These are phyloP conservation scores for Chaetomium tenue DNA, from an alignment of 495 filamentous ascomycete genomes.

Conservation along the genomic window DNA sequence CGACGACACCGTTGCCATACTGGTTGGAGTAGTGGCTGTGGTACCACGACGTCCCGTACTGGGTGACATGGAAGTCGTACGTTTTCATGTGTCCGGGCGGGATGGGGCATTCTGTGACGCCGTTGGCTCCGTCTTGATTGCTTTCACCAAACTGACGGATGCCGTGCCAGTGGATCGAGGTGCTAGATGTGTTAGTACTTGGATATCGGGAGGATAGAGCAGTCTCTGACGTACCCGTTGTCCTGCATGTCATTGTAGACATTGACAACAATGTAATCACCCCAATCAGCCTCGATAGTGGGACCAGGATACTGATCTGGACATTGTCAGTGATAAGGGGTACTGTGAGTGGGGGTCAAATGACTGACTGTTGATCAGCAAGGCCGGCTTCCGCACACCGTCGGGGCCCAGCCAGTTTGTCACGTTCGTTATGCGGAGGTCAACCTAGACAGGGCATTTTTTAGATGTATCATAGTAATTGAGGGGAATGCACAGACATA, in stretches of 20 bases:
- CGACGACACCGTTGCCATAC: slow-evolving; percentile 10
- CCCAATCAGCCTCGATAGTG: slow-evolving; percentile 49
- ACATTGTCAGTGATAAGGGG: neutral
- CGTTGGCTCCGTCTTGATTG: slow-evolving; percentile 46
- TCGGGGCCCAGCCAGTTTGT: slow-evolving; percentile 47
- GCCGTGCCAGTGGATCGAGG: slow-evolving; percentile 57
- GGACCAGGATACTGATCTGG: slow-evolving; percentile 33
- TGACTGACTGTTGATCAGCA: slow-evolving; percentile 45
- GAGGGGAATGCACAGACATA: slow-evolving; percentile 23
- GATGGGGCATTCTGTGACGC: slow-evolving; percentile 51
- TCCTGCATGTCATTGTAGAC: slow-evolving; percentile 54
- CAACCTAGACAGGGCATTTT: slow-evolving; percentile 27
- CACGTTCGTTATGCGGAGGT: slow-evolving; percentile 39
- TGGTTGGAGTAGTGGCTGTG: slow-evolving; percentile 9
- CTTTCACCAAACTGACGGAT: slow-evolving; percentile 38
- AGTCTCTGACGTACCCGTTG: slow-evolving; percentile 34
- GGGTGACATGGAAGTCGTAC: slow-evolving; percentile 3
- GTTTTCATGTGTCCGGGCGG: slow-evolving; percentile 40
- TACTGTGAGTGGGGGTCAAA: neutral
- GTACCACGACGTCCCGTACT: slow-evolving; percentile 12
- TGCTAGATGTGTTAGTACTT: slow-evolving; percentile 18
- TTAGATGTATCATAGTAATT: neutral
- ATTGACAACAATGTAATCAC: slow-evolving; percentile 56
- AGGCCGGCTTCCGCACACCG: slow-evolving; percentile 41
- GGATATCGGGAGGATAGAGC: too few species aligned